A percentile compares a stretch with the other conserved stretches of the same genome.
Evolutionary conservation across 208 protist genomes (phyloP).

Genomic region (Plasmodiophora brassicae): DNA sequence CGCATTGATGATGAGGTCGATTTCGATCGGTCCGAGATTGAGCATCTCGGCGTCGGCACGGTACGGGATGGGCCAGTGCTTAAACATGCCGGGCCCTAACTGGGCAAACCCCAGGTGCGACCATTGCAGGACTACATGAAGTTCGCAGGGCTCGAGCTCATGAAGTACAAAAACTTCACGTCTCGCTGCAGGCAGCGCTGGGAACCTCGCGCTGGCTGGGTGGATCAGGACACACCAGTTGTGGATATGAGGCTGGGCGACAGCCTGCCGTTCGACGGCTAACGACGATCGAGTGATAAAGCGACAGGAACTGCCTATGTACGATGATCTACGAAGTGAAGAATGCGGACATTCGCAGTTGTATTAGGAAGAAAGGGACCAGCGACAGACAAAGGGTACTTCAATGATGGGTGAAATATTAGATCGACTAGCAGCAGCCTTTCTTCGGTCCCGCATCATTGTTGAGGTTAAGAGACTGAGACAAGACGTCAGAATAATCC

Average conservation of each 20-base stretch:
- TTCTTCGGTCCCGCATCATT: neutral
- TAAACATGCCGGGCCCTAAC: too few species aligned
- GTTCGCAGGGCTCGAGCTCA: neutral
- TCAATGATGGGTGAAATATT: neutral
- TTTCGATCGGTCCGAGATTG: neutral
- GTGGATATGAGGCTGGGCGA: neutral
- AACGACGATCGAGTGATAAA: too few species aligned
- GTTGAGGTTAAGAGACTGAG: neutral
- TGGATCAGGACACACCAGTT: neutral
- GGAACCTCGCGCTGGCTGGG: neutral
- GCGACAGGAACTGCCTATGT: too few species aligned
- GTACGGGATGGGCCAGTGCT: too few species aligned
- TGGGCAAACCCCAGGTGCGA: neutral
- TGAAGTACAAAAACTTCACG: neutral
- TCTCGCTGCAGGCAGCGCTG: neutral
- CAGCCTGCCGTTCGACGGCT: neutral
- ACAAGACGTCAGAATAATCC: neutral
- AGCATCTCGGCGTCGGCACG: neutral
- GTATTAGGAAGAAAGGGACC: constrained; percentile 4
- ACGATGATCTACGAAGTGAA: too few species aligned
- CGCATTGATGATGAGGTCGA: neutral
- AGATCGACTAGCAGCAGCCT: constrained; percentile 21
- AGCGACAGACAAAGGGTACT: constrained; percentile 11
- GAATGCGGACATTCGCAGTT: too few species aligned
- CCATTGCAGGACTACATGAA: neutral